These are phyloP conservation scores for Solanum habrochaites DNA, from an alignment of 257 asterid species.

Conservation along the genomic window DNA sequence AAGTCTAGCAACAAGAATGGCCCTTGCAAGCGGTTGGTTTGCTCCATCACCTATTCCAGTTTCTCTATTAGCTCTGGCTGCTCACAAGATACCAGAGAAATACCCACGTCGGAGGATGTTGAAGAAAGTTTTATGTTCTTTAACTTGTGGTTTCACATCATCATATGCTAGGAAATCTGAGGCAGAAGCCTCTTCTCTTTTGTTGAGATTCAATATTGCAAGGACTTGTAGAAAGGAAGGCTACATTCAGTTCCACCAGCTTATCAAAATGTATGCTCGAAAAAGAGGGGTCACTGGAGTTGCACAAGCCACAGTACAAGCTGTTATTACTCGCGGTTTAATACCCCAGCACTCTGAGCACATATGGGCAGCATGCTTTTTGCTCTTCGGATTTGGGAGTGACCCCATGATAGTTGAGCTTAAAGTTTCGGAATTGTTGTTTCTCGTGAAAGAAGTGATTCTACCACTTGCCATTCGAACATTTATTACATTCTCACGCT, in stretches of 20 bases:
- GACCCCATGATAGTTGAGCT: constrained; percentile 62
- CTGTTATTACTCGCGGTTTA: constrained; percentile 37
- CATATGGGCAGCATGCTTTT: constrained; percentile 76
- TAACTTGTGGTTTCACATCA: constrained; percentile 60
- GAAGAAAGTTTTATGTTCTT: constrained; percentile 48
- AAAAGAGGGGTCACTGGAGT: constrained; percentile 45
- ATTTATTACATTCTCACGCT: constrained; percentile 54
- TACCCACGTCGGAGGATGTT: constrained; percentile 39
- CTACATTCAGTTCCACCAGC: constrained; percentile 34
- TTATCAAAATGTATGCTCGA: constrained; percentile 46
- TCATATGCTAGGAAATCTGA: constrained; percentile 58
- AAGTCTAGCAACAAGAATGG: constrained; percentile 89
- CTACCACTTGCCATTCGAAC: constrained; percentile 60
- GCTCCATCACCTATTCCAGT: constrained; percentile 70
- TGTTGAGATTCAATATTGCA: constrained; percentile 54
- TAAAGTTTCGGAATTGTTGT: constrained; percentile 40
- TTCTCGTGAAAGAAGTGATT: constrained; percentile 53
- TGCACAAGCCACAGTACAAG: constrained; percentile 58
- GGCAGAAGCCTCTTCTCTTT: constrained; percentile 51
- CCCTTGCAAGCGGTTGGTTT: constrained; percentile 83
- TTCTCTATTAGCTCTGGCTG: constrained; percentile 57
- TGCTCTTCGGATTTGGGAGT: constrained; percentile 55
- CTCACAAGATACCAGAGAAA: constrained; percentile 71
- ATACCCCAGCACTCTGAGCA: constrained; percentile 45
- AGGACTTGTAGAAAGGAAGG: constrained; percentile 48